Evolutionary conservation across 108 stramenopile species (phyloP), one percentile per base, ranked within the genome.

Genomic region (Stephanodiscus triporus): DNA sequence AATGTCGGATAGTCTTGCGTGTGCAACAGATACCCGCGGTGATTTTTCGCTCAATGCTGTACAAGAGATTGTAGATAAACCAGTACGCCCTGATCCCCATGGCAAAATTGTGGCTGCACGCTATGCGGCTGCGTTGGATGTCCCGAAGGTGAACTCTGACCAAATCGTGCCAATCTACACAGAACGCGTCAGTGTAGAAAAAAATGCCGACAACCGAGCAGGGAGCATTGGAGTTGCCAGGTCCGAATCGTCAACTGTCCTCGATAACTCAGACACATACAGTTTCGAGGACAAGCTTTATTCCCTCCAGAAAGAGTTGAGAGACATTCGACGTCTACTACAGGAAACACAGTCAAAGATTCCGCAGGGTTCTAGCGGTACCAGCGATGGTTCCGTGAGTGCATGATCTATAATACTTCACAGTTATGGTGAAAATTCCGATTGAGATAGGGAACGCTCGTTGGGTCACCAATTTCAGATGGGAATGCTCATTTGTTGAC

Each of bases 251-350:
- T 4, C 23, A 5, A 22, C 49, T 20, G 47, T 32, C 17, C 13
- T 11, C 24, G 22, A 14, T 51, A 34, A 17, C 27, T 11, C 26
- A 23, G 38, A 42, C 38, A 42, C 27, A 50, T 26, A 9, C 19
- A 45, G 20, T 23, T 73, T 63, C 40, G 62, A 73, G 19, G 26
- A 50, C 26, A 62, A 32, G 62, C 53, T 73, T 1, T 38, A 9
- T 37, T 36, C 37, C 30, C 48, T 73, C 0, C 20, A 63, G 29
- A 43, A 19, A 16, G 49, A 71, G 24, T 34, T 71, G 24, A 8
- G 37, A 60, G 59, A 49, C 11, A 71, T 71, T 24, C 57, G 70
- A 9, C 36, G 16, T 50, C 37, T 71, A 48, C 50, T 71, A 22
- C 59, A 71, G 70, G 37, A 26, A 8, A 38, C 53, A 38, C 23